phyloP scores from a whole-genome alignment of 2,329 filamentous ascomycete genomes.

The Penicillium sp. region DNA sequence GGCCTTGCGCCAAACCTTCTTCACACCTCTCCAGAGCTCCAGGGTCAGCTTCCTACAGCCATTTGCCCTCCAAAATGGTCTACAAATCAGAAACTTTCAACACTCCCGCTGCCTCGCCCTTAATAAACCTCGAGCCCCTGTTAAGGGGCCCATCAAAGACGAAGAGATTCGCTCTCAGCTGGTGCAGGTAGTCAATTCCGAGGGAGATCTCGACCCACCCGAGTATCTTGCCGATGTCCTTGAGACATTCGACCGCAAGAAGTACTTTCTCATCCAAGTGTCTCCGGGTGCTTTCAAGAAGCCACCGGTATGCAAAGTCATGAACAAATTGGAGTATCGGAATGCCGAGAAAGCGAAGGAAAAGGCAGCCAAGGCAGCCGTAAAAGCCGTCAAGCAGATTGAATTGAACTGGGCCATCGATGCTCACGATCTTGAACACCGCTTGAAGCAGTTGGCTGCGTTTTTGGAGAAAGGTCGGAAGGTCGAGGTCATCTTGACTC shows the following conservation, averaged over 20 bases:
- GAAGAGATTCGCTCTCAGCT: slow-evolving; percentile 34
- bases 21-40: slow-evolving; percentile 20
- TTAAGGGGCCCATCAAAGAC: slow-evolving; percentile 27
- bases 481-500: slow-evolving; percentile 72
- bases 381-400: slow-evolving; percentile 65
- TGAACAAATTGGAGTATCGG: slow-evolving; percentile 47
- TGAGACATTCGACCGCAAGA: slow-evolving; percentile 48
- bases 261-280: slow-evolving; percentile 54
- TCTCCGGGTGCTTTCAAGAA: slow-evolving; percentile 29
- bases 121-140: slow-evolving; percentile 8
- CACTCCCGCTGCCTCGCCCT: slow-evolving; percentile 11
- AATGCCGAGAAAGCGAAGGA: slow-evolving; percentile 24
- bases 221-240: slow-evolving; percentile 38
- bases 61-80: slow-evolving; percentile 2
- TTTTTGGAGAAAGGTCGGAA: slow-evolving; percentile 74
- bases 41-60: slow-evolving; percentile 15
- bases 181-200: slow-evolving; percentile 37
- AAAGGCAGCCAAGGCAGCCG: slow-evolving; percentile 42
- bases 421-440: slow-evolving; percentile 70
- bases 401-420: slow-evolving; percentile 90
- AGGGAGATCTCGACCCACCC: slow-evolving; percentile 32
- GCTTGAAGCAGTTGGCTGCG: slow-evolving; percentile 63
- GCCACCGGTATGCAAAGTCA: slow-evolving; percentile 69
- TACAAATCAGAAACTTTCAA: slow-evolving; percentile 19
- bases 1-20: slow-evolving; percentile 32